phyloP scores from a whole-genome alignment of 441 rosid species.

The Iberis amara region DNA sequence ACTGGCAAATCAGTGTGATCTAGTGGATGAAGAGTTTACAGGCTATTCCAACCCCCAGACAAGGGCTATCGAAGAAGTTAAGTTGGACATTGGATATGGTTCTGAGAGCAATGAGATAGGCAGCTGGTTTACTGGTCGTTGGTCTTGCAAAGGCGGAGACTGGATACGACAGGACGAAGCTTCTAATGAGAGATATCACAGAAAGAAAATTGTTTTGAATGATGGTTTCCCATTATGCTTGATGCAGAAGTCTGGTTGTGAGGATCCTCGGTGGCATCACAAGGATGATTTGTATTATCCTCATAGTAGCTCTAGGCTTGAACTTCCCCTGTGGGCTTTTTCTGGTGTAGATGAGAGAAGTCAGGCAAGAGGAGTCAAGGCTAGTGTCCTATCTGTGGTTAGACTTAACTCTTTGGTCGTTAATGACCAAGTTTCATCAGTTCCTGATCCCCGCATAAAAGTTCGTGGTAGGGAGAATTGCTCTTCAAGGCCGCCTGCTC shows the following conservation, averaged over 20 bases:
- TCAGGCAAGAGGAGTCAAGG: constrained; percentile 70
- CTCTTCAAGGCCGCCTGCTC: constrained; percentile 66
- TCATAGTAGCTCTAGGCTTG: constrained; percentile 74
- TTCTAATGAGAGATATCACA: constrained; percentile 50
- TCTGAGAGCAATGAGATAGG: constrained; percentile 42
- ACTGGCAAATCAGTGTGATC: constrained; percentile 33
- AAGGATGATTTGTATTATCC: constrained; percentile 85
- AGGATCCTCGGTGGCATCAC: constrained; percentile 91
- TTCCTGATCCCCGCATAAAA: constrained; percentile 69
- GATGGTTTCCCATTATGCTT: constrained; percentile 93
- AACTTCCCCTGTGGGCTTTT: constrained; percentile 93
- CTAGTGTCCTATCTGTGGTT: constrained; percentile 69
- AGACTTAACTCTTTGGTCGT: constrained; percentile 98
- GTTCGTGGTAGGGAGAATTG: constrained; percentile 67
- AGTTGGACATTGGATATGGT: constrained; percentile 41
- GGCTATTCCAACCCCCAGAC: constrained; percentile 34
- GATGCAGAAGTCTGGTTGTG: constrained; percentile 85
- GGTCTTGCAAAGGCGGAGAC: constrained; percentile 99
- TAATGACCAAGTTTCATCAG: constrained; percentile 77
- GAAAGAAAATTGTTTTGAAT: constrained; percentile 78
- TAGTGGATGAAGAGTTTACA: constrained; percentile 36
- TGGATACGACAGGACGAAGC: constrained; percentile 91
- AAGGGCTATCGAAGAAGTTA: constrained; percentile 40
- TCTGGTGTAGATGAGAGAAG: constrained; percentile 69
- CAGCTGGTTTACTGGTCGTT: constrained; percentile 73